Evolutionary conservation across 352 stramenopile genomes (phyloP).

Genomic region (Globisporangium parvum): DNA sequence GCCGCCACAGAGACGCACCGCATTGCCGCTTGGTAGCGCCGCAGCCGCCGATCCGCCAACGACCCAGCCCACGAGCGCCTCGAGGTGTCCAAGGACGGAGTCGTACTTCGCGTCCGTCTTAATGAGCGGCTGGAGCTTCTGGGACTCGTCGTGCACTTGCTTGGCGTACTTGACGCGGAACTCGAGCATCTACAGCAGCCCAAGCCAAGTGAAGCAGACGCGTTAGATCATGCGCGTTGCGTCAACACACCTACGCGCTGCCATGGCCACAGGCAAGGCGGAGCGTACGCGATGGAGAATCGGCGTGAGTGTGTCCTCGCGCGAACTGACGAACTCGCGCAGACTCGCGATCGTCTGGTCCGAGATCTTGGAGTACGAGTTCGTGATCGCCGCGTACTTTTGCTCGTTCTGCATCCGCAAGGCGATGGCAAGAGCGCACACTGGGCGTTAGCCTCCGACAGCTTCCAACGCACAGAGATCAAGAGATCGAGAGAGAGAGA

Average conservation of each 20-base stretch:
- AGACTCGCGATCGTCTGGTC: conserved; percentile 55
- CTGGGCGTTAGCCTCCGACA: neutral
- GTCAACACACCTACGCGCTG: no score
- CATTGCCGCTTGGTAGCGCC: no score
- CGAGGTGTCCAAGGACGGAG: conserved; percentile 34
- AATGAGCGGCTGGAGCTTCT: conserved; percentile 43
- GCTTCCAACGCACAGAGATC: no score
- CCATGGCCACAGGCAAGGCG: no score
- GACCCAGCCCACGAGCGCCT: conserved; percentile 27
- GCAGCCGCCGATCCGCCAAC: conserved; percentile 1
- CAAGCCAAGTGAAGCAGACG: no score
- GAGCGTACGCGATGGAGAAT: conserved; percentile 46
- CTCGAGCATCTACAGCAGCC: conserved; percentile 30
- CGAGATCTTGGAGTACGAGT: conserved; percentile 58
- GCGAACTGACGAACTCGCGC: conserved; percentile 48
- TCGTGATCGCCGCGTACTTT: conserved; percentile 61
- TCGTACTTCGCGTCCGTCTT: conserved; percentile 34
- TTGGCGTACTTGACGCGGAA: conserved; percentile 59
- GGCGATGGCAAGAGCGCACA: neutral
- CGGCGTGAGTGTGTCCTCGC: conserved; percentile 54
- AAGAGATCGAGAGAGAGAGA: neutral
- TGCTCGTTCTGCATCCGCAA: conserved; percentile 68
- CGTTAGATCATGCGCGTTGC: no score
- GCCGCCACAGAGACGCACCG: no score
- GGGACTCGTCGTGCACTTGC: conserved; percentile 44